Base-by-base conservation (phyloP, 2,329 filamentous ascomycete genomes). In the Fusarium sp. region DNA sequence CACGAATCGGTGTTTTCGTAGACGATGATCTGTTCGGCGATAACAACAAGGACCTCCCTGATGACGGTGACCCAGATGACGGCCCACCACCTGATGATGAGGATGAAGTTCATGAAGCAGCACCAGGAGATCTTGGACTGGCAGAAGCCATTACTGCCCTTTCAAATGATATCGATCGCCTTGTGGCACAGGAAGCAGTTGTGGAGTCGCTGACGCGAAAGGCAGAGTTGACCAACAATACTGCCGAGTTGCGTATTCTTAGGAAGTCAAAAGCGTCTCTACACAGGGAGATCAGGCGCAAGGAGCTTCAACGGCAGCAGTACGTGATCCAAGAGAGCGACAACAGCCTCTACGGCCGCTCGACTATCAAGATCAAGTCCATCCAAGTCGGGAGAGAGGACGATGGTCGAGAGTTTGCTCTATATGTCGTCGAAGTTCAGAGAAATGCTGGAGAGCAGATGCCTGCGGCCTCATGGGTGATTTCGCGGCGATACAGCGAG, bases 241-340 rank as follows among this genome's bases (percentile, higher is more conserved):
- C 92, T 16, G 93, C 95, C 3, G 96, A 99, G 78, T 79, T 99
- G 53, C 88, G 96, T 33, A 98, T 99, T 66, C 80, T 99, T 50
- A 90, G 92, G 56, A 99, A 99, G 79, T 98, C 94, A 2, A 97
- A 96, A 78, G 91, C 94, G 31, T 99, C 96, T 79, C 83, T 99
- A 59, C 92, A 97, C 75, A 88, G 96, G 70, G 96, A 99, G 79
- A 94, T 98, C 56, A 89, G 93, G 58, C 90, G 94, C 33, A 99
- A 98, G 77, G 95, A 98, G 79, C 87, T 99, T 75, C 96, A 99
- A 78, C 88, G 94, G 53, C 96, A 97, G 79, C 97, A 99, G 77
- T 99, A 99, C 74, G 93, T 97, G 44, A 90, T 98, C 10, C 96
- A 99, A 80, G 96, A 99, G 80, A 98, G 94, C 76, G 97, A 99